These are phyloP conservation scores for Coemansia biformis DNA, from an alignment of 192 early-diverging fungal genomes.

Conservation along the genomic window DNA sequence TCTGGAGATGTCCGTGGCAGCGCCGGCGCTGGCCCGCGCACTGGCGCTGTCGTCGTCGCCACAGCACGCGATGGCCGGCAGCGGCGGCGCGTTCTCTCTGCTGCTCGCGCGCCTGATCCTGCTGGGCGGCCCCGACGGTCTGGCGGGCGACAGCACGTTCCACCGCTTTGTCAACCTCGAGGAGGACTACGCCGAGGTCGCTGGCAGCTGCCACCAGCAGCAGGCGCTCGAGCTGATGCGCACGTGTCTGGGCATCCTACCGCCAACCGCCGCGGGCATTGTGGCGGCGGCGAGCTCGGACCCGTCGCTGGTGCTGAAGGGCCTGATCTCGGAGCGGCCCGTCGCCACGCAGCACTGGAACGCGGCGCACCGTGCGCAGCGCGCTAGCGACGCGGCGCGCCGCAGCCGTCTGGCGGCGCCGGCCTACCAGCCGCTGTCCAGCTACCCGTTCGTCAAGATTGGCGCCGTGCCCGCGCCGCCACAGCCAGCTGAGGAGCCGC, in stretches of 20 bases:
- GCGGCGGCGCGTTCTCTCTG: constrained; percentile 55
- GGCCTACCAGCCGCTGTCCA: constrained; percentile 29
- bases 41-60: constrained; percentile 47
- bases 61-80: constrained; percentile 50
- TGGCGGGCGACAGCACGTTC: constrained; percentile 41
- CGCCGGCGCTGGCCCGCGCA: constrained; percentile 53
- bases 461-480: background rate
- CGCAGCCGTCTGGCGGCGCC: constrained; percentile 18
- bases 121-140: constrained; percentile 44
- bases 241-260: constrained; percentile 59
- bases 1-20: constrained; percentile 39
- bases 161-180: constrained; percentile 77
- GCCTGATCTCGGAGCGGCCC: constrained; percentile 45
- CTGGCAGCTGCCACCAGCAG: constrained; percentile 33
- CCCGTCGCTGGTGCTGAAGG: constrained; percentile 47
- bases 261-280: constrained; percentile 69
- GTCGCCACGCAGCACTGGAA: constrained; percentile 18
- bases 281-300: constrained; percentile 58
- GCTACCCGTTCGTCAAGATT: constrained; percentile 29
- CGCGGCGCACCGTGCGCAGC: constrained; percentile 5
- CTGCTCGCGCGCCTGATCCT: constrained; percentile 61
- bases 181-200: constrained; percentile 64
- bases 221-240: constrained; percentile 60
- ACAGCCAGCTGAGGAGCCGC: background rate
- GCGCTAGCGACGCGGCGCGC: constrained; percentile 7